Evolutionary conservation across 192 early-diverging fungal genomes (phyloP).

Genomic region (Piromyces finnis): DNA sequence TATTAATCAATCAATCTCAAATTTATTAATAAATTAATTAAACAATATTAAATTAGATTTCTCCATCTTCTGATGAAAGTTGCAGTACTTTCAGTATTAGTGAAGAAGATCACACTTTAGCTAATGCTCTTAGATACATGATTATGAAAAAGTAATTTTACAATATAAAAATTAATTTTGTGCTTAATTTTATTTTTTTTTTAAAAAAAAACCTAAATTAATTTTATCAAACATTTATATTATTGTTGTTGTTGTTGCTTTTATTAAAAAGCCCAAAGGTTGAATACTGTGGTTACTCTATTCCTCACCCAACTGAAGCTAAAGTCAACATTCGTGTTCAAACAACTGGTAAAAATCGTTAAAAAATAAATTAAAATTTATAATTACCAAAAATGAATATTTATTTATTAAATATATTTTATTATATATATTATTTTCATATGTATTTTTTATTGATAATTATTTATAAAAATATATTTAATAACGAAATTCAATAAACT

Average conservation of each 20-base stretch:
- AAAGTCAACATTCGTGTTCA: conserved; percentile 87
- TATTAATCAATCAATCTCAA: too few relatives aligned
- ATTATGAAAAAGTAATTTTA: conserved; percentile 82
- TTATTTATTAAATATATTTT: too few relatives aligned
- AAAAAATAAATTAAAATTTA: not conserved
- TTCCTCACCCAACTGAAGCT: conserved; percentile 89
- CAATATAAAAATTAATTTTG: not conserved
- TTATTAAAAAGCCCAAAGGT: conserved; percentile 49
- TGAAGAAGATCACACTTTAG: conserved; percentile 94
- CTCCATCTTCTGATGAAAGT: too few relatives aligned
- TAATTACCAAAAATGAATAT: too few relatives aligned
- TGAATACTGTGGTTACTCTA: conserved; percentile 86
- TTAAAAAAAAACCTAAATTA: conserved; percentile 1
- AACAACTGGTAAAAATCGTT: conserved; percentile 43
- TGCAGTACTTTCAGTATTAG: conserved; percentile 72
- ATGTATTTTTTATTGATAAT: too few relatives aligned
- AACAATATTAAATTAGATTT: too few relatives aligned
- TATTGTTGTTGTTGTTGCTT: too few relatives aligned
- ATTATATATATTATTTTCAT: too few relatives aligned
- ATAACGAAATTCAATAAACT: too few relatives aligned
- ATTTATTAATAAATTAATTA: too few relatives aligned
- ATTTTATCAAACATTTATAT: too few relatives aligned
- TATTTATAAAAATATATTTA: too few relatives aligned
- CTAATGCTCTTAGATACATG: conserved; percentile 78
- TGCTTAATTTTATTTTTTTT: conserved; percentile 2